Base-by-base conservation (phyloP, 2,329 filamentous ascomycete genomes). In the Clarireedia paspali region DNA sequence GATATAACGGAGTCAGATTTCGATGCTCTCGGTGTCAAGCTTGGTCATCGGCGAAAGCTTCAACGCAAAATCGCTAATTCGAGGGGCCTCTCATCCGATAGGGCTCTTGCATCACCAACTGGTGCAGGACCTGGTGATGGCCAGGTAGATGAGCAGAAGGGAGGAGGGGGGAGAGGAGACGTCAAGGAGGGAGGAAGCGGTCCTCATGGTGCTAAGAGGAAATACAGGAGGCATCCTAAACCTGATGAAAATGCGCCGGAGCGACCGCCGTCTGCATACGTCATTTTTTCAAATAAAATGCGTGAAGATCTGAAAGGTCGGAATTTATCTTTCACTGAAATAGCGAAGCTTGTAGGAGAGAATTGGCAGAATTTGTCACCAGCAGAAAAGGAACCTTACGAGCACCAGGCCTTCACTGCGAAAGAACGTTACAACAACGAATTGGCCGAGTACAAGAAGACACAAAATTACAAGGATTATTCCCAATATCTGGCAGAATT, bases 1-100 rank as follows among this genome's bases (percentile, higher is more conserved):
- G 88, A 92, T 67, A 91, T 94, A 53, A 90, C 88, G 59, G 89
- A 92, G 71, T 88, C 87, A 24, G 89, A 94, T 66, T 76, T 94
- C 59, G 87, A 89, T 73, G 79, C 80, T 42, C 75, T 94, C 53
- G 84, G 82, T 56, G 87, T 94, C 53, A 91, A 91, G 68, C 78
- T 91, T 56, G 89, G 89, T 24, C 88, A 94, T 70, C 80, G 89
- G 68, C 81, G 89, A 86, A 90, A 89, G 78, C 77, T 94, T n/a
- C 89, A 94, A 73, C 78, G 88, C 59, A 85, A 86, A 50, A 92
- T 94, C 66, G 87, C 87, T 58, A 87, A 89, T 64, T 83, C 81
- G 20, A 77, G 87, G 68, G 85, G 87, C 20, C 70, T 85, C 63
- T 70, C 66, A 67, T 69, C 64, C 62, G 67, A 64, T 60, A 56